Evolutionary conservation across 345 rosid species (phyloP).

Genomic region (Eutrema yunnanense): DNA sequence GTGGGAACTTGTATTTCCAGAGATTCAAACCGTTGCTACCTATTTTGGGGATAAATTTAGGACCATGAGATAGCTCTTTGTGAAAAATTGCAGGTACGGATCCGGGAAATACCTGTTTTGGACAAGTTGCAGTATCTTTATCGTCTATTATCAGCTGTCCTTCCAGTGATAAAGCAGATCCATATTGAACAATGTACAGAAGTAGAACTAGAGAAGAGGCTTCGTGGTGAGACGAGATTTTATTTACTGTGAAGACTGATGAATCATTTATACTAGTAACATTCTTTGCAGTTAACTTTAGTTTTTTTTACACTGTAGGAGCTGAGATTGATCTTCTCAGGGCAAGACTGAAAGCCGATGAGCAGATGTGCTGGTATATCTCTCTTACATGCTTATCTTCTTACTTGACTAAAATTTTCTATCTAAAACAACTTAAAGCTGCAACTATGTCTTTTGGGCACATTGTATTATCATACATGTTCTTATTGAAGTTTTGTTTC

Average conservation of each 20-base stretch:
- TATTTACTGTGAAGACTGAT: neutral
- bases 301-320: constrained; percentile 43
- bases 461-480: neutral
- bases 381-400: constrained; percentile 2
- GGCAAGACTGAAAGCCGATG: constrained; percentile 87
- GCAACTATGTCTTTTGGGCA: neutral
- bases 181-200: constrained; percentile 79
- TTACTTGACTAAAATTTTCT: neutral
- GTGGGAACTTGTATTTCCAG: constrained; percentile 31
- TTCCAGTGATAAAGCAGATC: constrained; percentile 82
- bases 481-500: constrained; percentile 23
- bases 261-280: neutral
- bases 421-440: neutral
- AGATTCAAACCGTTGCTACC: neutral
- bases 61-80: constrained; percentile 14
- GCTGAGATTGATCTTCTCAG: constrained; percentile 67
- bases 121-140: constrained; percentile 82
- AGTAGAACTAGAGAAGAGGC: constrained; percentile 76
- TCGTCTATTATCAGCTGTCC: constrained; percentile 75
- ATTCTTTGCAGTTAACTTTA: neutral
- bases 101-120: constrained; percentile 70
- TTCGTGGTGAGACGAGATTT: constrained; percentile 53
- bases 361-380: constrained; percentile 97
- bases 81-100: constrained; percentile 51
- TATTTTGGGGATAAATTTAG: neutral